Conservation (phyloP, 495 filamentous ascomycete species). For the Annulohypoxylon moriforme region DNA sequence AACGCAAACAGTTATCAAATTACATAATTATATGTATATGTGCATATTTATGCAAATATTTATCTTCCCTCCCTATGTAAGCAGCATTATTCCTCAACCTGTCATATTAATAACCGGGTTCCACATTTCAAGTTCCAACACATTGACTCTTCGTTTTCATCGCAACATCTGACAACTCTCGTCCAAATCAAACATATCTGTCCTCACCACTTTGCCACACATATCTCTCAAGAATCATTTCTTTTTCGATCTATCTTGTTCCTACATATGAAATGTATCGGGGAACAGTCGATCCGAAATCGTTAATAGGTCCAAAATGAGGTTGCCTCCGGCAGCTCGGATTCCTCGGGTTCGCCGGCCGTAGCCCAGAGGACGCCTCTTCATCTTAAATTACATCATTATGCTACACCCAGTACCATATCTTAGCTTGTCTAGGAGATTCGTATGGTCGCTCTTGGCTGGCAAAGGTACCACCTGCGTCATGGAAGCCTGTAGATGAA, state of each 20-base stretch:
- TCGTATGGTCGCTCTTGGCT: background rate
- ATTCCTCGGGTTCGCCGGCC: background rate
- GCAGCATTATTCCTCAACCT: background rate
- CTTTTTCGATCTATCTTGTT: background rate
- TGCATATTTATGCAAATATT: background rate
- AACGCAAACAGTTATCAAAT: slow-evolving; percentile 22
- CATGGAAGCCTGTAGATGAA: background rate
- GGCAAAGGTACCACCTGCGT: background rate
- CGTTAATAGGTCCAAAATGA: background rate
- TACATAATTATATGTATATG: slow-evolving; percentile 4
- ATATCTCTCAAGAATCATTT: background rate
- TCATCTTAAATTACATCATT: slow-evolving; percentile 8
- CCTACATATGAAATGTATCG: background rate
- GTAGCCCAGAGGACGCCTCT: background rate
- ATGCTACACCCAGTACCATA: background rate
- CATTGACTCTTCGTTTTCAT: background rate
- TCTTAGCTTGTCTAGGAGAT: background rate
- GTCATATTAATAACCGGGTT: background rate
- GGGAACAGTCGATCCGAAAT: background rate
- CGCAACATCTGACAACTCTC: background rate
- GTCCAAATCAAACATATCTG: slow-evolving; percentile 8
- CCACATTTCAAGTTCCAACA: background rate
- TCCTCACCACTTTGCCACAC: background rate
- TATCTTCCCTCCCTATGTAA: too few species aligned
- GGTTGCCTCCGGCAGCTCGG: background rate